Conservation (phyloP, 2,329 filamentous ascomycete species). For the Fusarium sambucinum region DNA sequence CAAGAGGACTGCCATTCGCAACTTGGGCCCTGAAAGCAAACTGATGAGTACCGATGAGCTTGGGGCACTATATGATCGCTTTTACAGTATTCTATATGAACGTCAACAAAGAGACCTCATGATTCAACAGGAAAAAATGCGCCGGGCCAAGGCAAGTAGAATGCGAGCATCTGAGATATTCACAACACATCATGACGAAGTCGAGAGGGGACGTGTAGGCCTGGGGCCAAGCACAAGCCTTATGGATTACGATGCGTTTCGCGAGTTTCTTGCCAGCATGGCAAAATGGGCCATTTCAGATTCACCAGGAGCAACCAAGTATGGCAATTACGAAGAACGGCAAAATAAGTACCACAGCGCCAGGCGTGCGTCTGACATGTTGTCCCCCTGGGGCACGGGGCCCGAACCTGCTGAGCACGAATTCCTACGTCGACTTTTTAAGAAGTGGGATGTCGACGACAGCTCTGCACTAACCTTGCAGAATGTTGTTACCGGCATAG, state of each 20-base stretch:
- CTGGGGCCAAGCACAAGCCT: constrained; percentile 88
- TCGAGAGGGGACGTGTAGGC: constrained; percentile 88
- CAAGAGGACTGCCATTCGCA: constrained; percentile 95
- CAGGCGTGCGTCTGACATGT: constrained; percentile 58
- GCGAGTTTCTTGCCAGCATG: constrained; percentile 91
- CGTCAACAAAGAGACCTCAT: constrained; percentile 85
- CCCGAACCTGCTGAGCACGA: constrained; percentile 89
- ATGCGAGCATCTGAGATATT: constrained; percentile 55
- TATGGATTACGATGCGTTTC: constrained; percentile 98
- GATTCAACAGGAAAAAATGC: constrained; percentile 79
- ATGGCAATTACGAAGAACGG: constrained; percentile 61
- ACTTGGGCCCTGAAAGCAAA: constrained; percentile 96
- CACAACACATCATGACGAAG: constrained; percentile 59
- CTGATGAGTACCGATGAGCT: constrained; percentile 86
- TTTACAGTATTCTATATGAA: constrained; percentile 92
- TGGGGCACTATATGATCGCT: constrained; percentile 90
- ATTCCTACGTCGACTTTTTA: constrained; percentile 89
- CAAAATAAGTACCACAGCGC: constrained; percentile 72
- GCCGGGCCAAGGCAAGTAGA: constrained; percentile 71
- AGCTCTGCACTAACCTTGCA: constrained; percentile 85
- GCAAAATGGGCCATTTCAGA: constrained; percentile 95
- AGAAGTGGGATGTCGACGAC: constrained; percentile 85
- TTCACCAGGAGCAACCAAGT: constrained; percentile 70
- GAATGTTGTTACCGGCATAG: constrained; percentile 91
- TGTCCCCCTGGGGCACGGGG: constrained; percentile 67